Evolutionary conservation across 805 yeast genomes (phyloP), one percentile per base, ranked within the genome.

Genomic region (Metschnikowia orientalis): DNA sequence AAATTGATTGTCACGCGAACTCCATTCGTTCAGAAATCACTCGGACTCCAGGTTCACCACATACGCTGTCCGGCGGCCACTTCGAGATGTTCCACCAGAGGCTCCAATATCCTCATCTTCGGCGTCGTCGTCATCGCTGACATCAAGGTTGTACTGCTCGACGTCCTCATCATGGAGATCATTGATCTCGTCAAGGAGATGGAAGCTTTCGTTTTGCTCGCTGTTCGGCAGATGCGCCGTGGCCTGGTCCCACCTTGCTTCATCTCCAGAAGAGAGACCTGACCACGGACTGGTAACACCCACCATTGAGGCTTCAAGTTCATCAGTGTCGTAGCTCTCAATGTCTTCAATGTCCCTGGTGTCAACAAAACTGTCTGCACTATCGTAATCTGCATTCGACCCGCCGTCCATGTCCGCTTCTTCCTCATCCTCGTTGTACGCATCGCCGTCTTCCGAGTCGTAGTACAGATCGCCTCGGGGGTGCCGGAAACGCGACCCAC

Each of bases 401-500:
- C 44, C 44, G 19, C 47, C 49, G 18, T 34, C 35, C 8, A 40
- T 10, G 14, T 37, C 49, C 24, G 41, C 45, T 31, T 59, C 64
- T n/a, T 56, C 61, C 8, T 44, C 51, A 28, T 59, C 64, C 30
- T 58, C 63, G 28, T 54, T 52, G 35, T 54, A 57, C 14, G 55
- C 61, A 20, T 57, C 66, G 12, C 61, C 66, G 18, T 62, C 67
- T 4, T 57, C 65, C 6, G 62, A 59, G 24, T 64, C 69, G 29
- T 55, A 54, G 26, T 53, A 54, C 20, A 48, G 61, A 15, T 59
- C 57, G 18, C 55, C 54, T 13, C 51, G 51, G 2, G 64, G 53
- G 6, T 49, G 42, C 15, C 67, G 48, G 40, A 81, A 69, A 19
- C 75, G 52, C 37, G 74, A 59, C 4, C 81, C 81, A 54, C 92